phyloP scores from a whole-genome alignment of 108 stramenopile genomes.

The Nannochloropsis granulata region DNA sequence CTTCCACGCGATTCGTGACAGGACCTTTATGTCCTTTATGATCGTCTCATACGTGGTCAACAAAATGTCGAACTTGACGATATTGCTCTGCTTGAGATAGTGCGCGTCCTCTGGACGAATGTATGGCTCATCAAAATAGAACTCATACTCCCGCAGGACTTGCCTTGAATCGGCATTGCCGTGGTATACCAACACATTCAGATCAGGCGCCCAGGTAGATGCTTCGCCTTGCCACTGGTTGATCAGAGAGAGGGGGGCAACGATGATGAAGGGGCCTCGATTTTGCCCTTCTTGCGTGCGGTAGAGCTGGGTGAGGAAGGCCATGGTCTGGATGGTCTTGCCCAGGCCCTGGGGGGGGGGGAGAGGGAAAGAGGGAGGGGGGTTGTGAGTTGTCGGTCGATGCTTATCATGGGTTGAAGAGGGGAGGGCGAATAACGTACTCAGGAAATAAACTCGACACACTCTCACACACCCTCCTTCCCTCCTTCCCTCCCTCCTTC shows the following conservation, averaged over 20 bases:
- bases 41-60: constrained; percentile 92
- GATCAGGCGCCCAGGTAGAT: constrained; percentile 74
- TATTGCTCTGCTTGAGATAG: not conserved
- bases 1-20: constrained; percentile 61
- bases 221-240: constrained; percentile 81
- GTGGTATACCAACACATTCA: constrained; percentile 84
- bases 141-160: constrained; percentile 66
- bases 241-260: constrained; percentile 81
- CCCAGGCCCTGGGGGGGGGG: constrained; percentile 34
- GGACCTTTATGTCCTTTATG: constrained; percentile 52
- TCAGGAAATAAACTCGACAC: no score
- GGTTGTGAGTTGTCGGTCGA: not conserved
- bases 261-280: constrained; percentile 79
- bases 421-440: no score
- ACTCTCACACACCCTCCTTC: no score
- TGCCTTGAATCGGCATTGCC: constrained; percentile 71
- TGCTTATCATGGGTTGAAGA: not conserved
- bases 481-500: not conserved
- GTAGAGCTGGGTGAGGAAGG: constrained; percentile 56
- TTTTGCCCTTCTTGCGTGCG: not conserved
- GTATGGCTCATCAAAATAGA: constrained; percentile 51
- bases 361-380: not conserved
- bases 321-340: constrained; percentile 91
- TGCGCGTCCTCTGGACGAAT: constrained; percentile 6
- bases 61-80: constrained; percentile 66